phyloP scores from a whole-genome alignment of 2,329 filamentous ascomycete species.

The Paramyrothecium roridum region DNA sequence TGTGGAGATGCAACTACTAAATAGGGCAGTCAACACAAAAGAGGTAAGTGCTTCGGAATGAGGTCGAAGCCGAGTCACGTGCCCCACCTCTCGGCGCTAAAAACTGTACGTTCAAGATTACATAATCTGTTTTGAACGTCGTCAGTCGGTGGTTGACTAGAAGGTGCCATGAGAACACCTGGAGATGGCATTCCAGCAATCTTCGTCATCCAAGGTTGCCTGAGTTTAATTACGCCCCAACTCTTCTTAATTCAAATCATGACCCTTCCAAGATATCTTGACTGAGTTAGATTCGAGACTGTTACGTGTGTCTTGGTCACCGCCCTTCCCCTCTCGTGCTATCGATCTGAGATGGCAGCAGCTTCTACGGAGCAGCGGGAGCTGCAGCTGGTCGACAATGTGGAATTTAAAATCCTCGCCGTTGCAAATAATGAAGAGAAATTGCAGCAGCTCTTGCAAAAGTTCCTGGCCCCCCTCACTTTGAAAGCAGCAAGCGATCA shows the following conservation, averaged over 20 bases:
- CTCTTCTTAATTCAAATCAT: not conserved
- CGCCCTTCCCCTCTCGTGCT: not conserved
- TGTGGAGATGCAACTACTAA: too few relatives aligned
- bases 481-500: constrained; percentile 84
- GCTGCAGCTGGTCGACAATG: constrained; percentile 77
- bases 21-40: too few relatives aligned
- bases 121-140: not conserved
- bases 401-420: constrained; percentile 76
- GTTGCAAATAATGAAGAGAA: constrained; percentile 82
- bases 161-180: not conserved
- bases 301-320: not conserved
- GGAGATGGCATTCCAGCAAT: not conserved
- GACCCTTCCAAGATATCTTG: not conserved
- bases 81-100: too few relatives aligned
- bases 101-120: too few relatives aligned
- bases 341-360: constrained; percentile 30
- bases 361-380: constrained; percentile 62
- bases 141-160: not conserved
- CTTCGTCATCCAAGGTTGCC: not conserved
- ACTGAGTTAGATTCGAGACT: not conserved
- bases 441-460: constrained; percentile 72
- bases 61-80: too few relatives aligned
- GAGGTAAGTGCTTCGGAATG: too few relatives aligned
- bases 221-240: not conserved
- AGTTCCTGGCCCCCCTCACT: constrained; percentile 77